Percentiles rank a stretch among this genome's conserved stretches.
Evolutionary conservation across 2,329 filamentous ascomycete genomes (phyloP).

Genomic region (Fusarium avenaceum): DNA sequence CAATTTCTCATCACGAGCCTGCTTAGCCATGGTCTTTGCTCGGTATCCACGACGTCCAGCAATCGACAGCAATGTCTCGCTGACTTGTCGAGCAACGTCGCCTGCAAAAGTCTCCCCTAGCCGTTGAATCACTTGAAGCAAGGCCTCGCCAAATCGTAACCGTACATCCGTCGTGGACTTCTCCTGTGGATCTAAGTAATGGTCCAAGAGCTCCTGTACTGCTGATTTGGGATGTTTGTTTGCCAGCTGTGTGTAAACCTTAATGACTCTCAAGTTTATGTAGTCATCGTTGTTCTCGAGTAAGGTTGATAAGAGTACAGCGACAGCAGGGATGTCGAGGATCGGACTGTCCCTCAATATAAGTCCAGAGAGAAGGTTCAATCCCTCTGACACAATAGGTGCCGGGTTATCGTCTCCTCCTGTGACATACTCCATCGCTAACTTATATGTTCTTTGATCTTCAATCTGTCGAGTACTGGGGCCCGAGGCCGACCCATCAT

Average conservation of each 20-base stretch:
- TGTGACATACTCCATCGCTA: constrained; percentile 75
- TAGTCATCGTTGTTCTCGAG: constrained; percentile 78
- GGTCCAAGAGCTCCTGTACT: constrained; percentile 72
- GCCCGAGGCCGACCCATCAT: constrained; percentile 54
- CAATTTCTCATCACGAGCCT: constrained; percentile 64
- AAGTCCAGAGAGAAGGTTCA: constrained; percentile 71
- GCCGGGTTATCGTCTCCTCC: constrained; percentile 70
- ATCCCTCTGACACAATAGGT: constrained; percentile 75
- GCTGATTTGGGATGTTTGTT: constrained; percentile 73
- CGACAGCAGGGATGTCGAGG: constrained; percentile 74
- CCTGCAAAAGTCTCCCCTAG: constrained; percentile 69
- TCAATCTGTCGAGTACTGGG: constrained; percentile 66
- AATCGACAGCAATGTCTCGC: constrained; percentile 72
- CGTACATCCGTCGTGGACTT: constrained; percentile 71
- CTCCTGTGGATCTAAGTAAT: constrained; percentile 75
- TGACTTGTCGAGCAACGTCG: constrained; percentile 64
- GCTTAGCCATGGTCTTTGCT: constrained; percentile 69
- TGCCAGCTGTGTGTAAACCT: constrained; percentile 73
- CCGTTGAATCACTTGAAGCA: constrained; percentile 74
- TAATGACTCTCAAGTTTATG: constrained; percentile 77
- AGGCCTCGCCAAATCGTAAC: constrained; percentile 76
- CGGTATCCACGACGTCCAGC: constrained; percentile 74
- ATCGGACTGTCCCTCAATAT: constrained; percentile 68
- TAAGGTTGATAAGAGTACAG: constrained; percentile 74
- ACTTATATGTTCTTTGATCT: constrained; percentile 71